Evolutionary conservation across 768 basidiomycete genomes (phyloP).

Genomic region (Leccinum aurantiacum): DNA sequence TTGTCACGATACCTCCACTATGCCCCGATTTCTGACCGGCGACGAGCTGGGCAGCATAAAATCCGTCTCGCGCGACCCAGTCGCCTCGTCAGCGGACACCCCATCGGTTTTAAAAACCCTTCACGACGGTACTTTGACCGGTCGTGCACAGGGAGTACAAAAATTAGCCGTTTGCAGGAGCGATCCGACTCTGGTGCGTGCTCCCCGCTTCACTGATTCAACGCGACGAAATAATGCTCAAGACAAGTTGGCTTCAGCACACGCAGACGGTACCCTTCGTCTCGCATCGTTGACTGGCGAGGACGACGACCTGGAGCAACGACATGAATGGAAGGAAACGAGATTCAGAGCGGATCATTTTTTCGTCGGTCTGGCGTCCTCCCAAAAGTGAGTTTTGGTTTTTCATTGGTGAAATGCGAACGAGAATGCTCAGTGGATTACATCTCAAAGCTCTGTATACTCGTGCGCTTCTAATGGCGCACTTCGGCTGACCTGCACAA

Average conservation of each 20-base stretch:
- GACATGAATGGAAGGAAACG: conserved; percentile 63
- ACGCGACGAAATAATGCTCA: conserved; percentile 31
- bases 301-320: conserved; percentile 40
- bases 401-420: background rate
- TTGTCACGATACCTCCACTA: conserved; percentile 35
- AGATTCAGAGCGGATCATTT: conserved; percentile 50
- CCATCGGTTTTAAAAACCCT: conserved; percentile 33
- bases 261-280: conserved; percentile 56
- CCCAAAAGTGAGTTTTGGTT: conserved; percentile 44
- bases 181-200: conserved; percentile 42
- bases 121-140: conserved; percentile 32
- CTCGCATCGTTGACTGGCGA: conserved; percentile 45
- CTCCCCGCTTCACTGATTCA: conserved; percentile 1
- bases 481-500: conserved; percentile 48
- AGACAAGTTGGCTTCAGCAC: conserved; percentile 64
- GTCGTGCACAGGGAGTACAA: conserved; percentile 40
- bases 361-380: conserved; percentile 62
- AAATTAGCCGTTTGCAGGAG: conserved; percentile 35
- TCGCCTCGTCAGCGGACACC: conserved; percentile 34
- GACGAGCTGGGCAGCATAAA: conserved; percentile 82
- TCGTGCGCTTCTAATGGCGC: conserved; percentile 80
- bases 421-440: conserved; percentile 2
- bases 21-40: conserved; percentile 71
- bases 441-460: conserved; percentile 40
- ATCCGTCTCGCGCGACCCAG: conserved; percentile 45